phyloP scores from a whole-genome alignment of 2,329 filamentous ascomycete genomes.

The Thielaviopsis punctulata region DNA sequence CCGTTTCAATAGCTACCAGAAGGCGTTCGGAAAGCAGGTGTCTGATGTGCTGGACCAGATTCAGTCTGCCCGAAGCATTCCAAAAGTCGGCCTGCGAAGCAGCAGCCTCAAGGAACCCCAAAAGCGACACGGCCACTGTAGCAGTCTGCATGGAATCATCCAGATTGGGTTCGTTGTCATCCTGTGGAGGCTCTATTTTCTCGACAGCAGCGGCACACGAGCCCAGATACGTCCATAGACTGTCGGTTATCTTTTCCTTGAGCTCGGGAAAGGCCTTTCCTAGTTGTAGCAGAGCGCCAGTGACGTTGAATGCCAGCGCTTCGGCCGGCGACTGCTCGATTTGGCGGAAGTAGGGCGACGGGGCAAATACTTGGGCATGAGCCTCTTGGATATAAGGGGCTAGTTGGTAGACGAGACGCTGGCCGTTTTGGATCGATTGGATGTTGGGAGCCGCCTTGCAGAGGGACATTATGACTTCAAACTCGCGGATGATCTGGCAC shows the following conservation, averaged over 20 bases:
- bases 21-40: constrained; percentile 68
- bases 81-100: constrained; percentile 68
- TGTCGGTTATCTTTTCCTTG: constrained; percentile 46
- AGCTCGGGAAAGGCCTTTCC: constrained; percentile 56
- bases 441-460: constrained; percentile 77
- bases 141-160: constrained; percentile 53
- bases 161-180: constrained; percentile 38
- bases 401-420: constrained; percentile 62
- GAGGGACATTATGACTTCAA: constrained; percentile 78
- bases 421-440: constrained; percentile 51
- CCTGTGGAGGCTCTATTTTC: constrained; percentile 33
- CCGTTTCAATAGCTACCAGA: constrained; percentile 71
- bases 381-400: constrained; percentile 74
- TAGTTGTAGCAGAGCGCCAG: constrained; percentile 64
- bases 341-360: constrained; percentile 66
- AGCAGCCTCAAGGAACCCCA: constrained; percentile 77
- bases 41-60: constrained; percentile 54
- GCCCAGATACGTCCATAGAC: constrained; percentile 54
- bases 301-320: constrained; percentile 59
- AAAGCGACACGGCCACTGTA: constrained; percentile 65
- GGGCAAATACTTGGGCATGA: constrained; percentile 57
- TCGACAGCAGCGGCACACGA: constrained; percentile 49
- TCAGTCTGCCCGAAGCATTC: constrained; percentile 54
- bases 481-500: constrained; percentile 65
- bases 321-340: constrained; percentile 84